Evolutionary conservation across 225 moss, liverwort and hornwort genomes (phyloP).

Genomic region (Rhytidiadelphus loreus): DNA sequence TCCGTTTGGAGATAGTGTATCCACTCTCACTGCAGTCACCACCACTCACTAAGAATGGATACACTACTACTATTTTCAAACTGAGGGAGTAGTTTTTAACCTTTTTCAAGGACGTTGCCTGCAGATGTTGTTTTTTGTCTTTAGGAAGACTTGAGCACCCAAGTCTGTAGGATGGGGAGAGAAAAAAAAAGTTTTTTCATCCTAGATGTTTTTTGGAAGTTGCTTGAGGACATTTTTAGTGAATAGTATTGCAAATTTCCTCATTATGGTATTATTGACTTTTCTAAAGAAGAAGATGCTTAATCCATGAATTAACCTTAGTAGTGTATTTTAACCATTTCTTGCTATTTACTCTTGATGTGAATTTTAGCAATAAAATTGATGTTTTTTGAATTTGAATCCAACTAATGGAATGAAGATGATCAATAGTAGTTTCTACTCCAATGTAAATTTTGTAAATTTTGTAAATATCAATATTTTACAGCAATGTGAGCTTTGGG

Average conservation of each 20-base stretch:
- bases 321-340: background rate
- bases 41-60: too few relatives aligned
- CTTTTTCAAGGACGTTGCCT: background rate
- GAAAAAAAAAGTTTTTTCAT: too few relatives aligned
- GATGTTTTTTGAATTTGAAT: too few relatives aligned
- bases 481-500: background rate
- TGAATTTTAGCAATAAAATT: too few relatives aligned
- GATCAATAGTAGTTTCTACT: background rate
- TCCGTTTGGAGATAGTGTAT: too few relatives aligned
- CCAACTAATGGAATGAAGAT: too few relatives aligned
- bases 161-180: background rate
- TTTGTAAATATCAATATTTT: background rate
- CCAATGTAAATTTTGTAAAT: rapidly evolving
- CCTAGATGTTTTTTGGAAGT: background rate
- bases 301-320: rapidly evolving
- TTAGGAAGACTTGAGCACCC: background rate
- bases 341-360: background rate
- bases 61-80: too few relatives aligned
- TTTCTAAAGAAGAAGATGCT: background rate
- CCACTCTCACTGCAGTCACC: too few relatives aligned
- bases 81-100: background rate
- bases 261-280: background rate
- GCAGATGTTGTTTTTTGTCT: too few relatives aligned
- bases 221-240: background rate
- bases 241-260: too few relatives aligned